Evolutionary conservation across 169 alveolate species (phyloP).

Genomic region (Plasmodium knowlesi): DNA sequence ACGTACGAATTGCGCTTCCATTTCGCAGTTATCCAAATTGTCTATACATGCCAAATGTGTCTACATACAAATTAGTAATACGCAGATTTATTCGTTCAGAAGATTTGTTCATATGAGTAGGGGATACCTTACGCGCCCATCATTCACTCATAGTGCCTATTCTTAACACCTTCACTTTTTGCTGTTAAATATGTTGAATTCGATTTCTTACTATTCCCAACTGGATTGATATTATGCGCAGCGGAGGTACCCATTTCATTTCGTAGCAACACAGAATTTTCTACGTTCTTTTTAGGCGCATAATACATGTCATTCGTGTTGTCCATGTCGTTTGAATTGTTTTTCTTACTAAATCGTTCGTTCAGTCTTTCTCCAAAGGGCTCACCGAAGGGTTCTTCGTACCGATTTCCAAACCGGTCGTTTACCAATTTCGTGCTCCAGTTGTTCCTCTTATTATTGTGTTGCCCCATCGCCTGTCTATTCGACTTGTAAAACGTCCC

Average conservation of each 20-base stretch:
- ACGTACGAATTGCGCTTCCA: not conserved
- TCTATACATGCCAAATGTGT: not conserved
- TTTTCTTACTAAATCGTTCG: slow-evolving; percentile 26
- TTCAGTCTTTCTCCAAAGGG: not conserved
- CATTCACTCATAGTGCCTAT: not conserved
- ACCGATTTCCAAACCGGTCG: not conserved
- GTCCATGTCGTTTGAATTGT: slow-evolving; percentile 16
- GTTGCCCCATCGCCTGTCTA: not conserved
- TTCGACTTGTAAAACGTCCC: not conserved
- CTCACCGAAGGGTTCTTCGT: not conserved
- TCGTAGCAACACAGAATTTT: not conserved
- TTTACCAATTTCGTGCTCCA: slow-evolving; percentile 11
- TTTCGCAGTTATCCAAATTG: not conserved
- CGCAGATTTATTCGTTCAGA: not conserved
- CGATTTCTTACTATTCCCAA: slow-evolving; percentile 10
- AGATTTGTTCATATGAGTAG: not conserved
- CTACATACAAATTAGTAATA: not conserved
- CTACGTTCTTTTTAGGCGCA: slow-evolving; percentile 2
- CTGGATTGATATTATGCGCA: not conserved
- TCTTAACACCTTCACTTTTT: slow-evolving; percentile 1
- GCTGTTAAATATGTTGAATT: not conserved
- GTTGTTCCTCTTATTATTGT: not conserved
- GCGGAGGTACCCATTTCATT: not conserved
- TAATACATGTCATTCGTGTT: not conserved
- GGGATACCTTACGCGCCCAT: not conserved